Conservation (phyloP, 148 eudicot genomes). For the Cornus controversa region DNA sequence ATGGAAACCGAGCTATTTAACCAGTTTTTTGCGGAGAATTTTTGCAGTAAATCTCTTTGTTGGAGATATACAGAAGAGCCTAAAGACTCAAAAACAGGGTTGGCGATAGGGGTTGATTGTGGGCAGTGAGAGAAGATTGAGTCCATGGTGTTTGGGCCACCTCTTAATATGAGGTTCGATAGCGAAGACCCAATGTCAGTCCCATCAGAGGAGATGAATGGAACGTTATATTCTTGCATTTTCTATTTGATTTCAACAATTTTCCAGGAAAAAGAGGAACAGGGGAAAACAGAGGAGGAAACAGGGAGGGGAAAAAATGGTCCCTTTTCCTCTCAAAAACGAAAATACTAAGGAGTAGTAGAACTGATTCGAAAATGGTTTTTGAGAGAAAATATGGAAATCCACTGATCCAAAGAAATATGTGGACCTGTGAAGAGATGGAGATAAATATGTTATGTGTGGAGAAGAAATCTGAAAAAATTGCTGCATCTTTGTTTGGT, state of each 20-base stretch:
- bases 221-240: slow-evolving; percentile 43
- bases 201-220: slow-evolving; percentile 18
- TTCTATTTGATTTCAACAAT: background rate
- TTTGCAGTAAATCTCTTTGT: slow-evolving; percentile 69
- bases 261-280: slow-evolving; percentile 8
- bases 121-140: slow-evolving; percentile 66
- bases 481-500: slow-evolving; percentile 2
- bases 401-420: too few species aligned
- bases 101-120: slow-evolving; percentile 25
- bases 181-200: slow-evolving; percentile 47
- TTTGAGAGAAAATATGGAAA: background rate
- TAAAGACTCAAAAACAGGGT: slow-evolving; percentile 40
- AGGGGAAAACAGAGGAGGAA: slow-evolving; percentile 23
- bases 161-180: slow-evolving; percentile 59
- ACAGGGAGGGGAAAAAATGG: slow-evolving; percentile 5
- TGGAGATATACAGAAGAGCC: slow-evolving; percentile 77
- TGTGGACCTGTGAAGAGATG: too few species aligned
- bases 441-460: slow-evolving; percentile 10
- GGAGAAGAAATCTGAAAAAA: slow-evolving; percentile 5
- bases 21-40: slow-evolving; percentile 49
- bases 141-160: slow-evolving; percentile 66
- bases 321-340: too few species aligned
- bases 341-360: too few species aligned
- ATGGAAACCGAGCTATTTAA: slow-evolving; percentile 18
- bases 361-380: background rate